Evolutionary conservation across 1,284 basidiomycete genomes (phyloP), one percentile per base, ranked within the genome.

Genomic region (Moesziomyces sp.): DNA sequence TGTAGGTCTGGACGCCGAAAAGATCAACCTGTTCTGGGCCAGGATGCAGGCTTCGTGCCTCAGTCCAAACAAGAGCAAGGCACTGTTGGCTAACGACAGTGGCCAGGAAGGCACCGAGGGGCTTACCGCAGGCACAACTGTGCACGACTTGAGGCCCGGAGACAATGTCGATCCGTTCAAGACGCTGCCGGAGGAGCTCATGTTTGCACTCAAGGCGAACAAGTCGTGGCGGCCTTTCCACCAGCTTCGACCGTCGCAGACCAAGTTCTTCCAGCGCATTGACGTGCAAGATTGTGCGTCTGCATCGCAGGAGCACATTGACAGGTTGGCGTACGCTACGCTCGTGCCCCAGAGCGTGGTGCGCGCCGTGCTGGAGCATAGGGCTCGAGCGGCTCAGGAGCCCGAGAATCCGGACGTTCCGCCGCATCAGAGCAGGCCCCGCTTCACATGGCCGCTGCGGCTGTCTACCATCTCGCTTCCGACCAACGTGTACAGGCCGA

Each of bases 361-460:
- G n/a, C 52, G 55, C n/a, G 38, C 56, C n/a, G 55, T 62, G 40
- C 46, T 69, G 8, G 47, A 59, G 23, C 34, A 19, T 8, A 47
- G 48, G 11, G 18, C 48, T 40, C 9, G 56, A 19, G 28, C 30
- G 11, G 42, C 51, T 30, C 52, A 46, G 30, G 47, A 58, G 52
- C 40, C 56, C 3, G 21, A 28, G 2, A 26, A 49, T 11, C 28
- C 51, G 6, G 56, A 58, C 6, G 56, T 40, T 23, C 9, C 18
- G 3, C 8, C 19, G 6, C 38, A 43, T 26, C 46, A 28, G 14
- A 47, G 30, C 10, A 55, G 44, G 49, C 50, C 52, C 21, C 59
- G 48, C 52, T 62, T 63, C 45, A 62, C 46, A 4, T 72, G 69
- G 69, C 69, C 69, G 14, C 56, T 72, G 9, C 62, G 49, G 52